A percentile compares a stretch with the other conserved stretches of the same genome.
Conservation (phyloP, 352 stramenopile species). For the Pythium grandisporangium region DNA sequence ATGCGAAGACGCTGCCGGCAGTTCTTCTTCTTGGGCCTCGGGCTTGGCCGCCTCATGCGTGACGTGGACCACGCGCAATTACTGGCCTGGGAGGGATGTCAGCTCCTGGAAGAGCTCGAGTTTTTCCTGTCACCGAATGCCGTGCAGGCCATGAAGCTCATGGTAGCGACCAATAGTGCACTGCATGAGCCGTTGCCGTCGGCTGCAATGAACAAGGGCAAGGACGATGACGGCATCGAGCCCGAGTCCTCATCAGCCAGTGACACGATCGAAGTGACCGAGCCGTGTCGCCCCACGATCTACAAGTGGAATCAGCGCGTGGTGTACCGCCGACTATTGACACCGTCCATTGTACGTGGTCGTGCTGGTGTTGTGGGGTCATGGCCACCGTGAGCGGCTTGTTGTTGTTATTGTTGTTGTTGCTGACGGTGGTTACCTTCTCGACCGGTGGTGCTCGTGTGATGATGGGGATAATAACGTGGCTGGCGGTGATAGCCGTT, state of each 20-base stretch:
- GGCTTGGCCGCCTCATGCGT: conserved; percentile 49
- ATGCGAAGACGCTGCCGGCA: conserved; percentile 47
- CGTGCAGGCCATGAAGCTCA: conserved; percentile 83
- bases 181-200: conserved; percentile 43
- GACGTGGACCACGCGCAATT: conserved; percentile 42
- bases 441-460: background rate
- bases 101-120: conserved; percentile 80
- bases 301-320: conserved; percentile 83
- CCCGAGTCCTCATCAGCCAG: too few relatives aligned
- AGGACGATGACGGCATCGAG: conserved; percentile 25
- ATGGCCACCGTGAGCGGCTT: too few relatives aligned
- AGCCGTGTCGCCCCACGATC: conserved; percentile 55
- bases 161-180: conserved; percentile 65
- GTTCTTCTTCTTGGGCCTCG: conserved; percentile 76
- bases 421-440: too few relatives aligned
- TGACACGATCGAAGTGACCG: too few relatives aligned
- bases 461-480: conserved; percentile 4
- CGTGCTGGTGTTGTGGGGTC: too few relatives aligned
- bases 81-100: conserved; percentile 60
- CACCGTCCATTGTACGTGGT: conserved; percentile 51
- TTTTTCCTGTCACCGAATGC: conserved; percentile 74
- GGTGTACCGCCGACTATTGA: conserved; percentile 63
- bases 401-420: too few relatives aligned
- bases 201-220: too few relatives aligned
- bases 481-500: conserved; percentile 36